Percentiles rank a stretch among this genome's conserved stretches.
These are phyloP conservation scores for Parathielavia hyrcaniae DNA, from an alignment of 495 filamentous ascomycete species.

Conservation along the genomic window DNA sequence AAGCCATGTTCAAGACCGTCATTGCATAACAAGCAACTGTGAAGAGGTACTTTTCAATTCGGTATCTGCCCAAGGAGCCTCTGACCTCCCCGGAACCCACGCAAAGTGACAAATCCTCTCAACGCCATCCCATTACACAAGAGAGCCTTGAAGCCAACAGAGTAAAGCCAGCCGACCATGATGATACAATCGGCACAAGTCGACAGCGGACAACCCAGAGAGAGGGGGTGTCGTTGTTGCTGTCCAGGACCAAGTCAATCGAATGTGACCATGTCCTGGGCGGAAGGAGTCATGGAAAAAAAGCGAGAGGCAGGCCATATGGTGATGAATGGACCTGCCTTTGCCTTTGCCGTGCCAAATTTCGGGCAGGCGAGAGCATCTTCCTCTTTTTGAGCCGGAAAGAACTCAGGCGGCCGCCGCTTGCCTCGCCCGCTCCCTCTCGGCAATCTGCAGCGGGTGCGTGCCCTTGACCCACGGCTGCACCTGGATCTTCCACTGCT, in stretches of 20 bases:
- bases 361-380: neutral
- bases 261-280: neutral
- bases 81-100: slow-evolving; percentile 10
- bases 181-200: neutral
- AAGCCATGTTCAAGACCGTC: no score
- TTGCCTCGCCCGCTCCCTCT: slow-evolving; percentile 5
- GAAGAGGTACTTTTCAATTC: slow-evolving; percentile 12
- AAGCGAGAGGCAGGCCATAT: neutral
- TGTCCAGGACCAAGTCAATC: neutral
- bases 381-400: neutral
- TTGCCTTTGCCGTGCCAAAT: slow-evolving; percentile 1
- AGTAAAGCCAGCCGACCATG: slow-evolving; percentile 1
- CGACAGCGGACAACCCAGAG: slow-evolving; percentile 1
- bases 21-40: no score
- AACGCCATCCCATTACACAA: slow-evolving; percentile 25
- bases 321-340: neutral
- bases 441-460: slow-evolving; percentile 28
- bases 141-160: slow-evolving; percentile 14
- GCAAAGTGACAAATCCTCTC: slow-evolving; percentile 18
- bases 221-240: neutral
- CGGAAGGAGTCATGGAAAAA: slow-evolving; percentile 6
- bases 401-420: neutral
- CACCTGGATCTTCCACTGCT: slow-evolving; percentile 47
- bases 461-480: slow-evolving; percentile 33
- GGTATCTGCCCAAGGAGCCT: slow-evolving; percentile 7